phyloP scores from a whole-genome alignment of 2,329 filamentous ascomycete species.

The Colletotrichum theobromicola region DNA sequence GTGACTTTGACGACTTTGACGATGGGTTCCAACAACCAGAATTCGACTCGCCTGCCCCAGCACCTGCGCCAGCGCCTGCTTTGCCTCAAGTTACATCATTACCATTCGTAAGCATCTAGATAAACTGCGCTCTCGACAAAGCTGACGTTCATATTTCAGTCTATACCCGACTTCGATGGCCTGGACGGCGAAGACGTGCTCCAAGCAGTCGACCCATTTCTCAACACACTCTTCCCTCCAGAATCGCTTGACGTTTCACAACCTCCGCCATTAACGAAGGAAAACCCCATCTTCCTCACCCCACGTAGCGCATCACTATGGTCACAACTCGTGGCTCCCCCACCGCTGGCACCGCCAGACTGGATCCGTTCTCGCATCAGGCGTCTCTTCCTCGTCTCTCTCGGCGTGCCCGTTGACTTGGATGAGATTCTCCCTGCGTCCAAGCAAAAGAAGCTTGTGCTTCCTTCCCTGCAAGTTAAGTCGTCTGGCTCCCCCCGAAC shows the following conservation, averaged over 20 bases:
- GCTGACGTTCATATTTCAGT: constrained; percentile 45
- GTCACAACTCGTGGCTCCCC: constrained; percentile 94
- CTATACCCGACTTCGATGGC: constrained; percentile 71
- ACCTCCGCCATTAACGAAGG: constrained; percentile 55
- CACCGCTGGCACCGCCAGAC: constrained; percentile 92
- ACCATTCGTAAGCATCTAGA: constrained; percentile 46
- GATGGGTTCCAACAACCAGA: constrained; percentile 70
- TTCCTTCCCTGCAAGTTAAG: constrained; percentile 75
- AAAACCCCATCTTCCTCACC: constrained; percentile 77
- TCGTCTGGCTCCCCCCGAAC: constrained; percentile 57
- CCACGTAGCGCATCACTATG: constrained; percentile 89
- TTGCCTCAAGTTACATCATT: constrained; percentile 40
- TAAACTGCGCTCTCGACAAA: background rate
- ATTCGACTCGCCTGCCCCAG: constrained; percentile 32
- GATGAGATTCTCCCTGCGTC: constrained; percentile 97
- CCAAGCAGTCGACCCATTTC: constrained; percentile 67
- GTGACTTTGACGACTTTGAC: constrained; percentile 74
- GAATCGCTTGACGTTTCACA: constrained; percentile 57
- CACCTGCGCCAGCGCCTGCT: constrained; percentile 33
- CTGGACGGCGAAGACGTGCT: constrained; percentile 66
- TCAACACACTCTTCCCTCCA: constrained; percentile 69
- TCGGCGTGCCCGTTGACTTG: constrained; percentile 94
- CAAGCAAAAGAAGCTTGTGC: constrained; percentile 96
- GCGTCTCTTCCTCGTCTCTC: constrained; percentile 91
- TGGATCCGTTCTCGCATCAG: constrained; percentile 97